Evolutionary conservation across 2,329 filamentous ascomycete species (phyloP), one percentile per base, ranked within the genome.

Genomic region (Fusarium siculi): DNA sequence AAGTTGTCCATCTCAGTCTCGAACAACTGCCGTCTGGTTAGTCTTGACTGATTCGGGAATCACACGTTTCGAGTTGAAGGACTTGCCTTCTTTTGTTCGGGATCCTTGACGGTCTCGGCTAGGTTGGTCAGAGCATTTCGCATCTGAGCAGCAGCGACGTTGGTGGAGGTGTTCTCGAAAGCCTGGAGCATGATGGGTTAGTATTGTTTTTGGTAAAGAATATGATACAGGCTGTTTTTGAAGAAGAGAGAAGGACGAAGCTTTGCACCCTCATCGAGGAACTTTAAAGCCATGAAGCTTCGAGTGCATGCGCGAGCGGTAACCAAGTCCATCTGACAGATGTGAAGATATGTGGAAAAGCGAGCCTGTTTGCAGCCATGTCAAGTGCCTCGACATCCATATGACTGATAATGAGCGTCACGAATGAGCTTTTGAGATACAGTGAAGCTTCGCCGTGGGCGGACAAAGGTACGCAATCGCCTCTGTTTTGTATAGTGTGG

Each of bases 1-100:
- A 99, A 99, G 91, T 99, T 99, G 90, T 99, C 96, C 95, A 98
- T 98, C 87, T 99, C 96, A 9, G 95, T 97, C 87, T 98, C 96
- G 84, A 98, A 98, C 76, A 97, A 91, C 93, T 94, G 76, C 77
- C 15, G 16, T 4, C 34, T 61, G 37, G 64, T 76, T 61, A 68
- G 67, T 36, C 57, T 34, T 53, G 21, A 30, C 39, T 28, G 56
- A 25, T n/a, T 15, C 21, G 64, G 28, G n/a, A 25, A 46, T n/a
- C 32, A 10, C 23, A 39, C 53, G n/a, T 54, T 34, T 23, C n/a
- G 21, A 34, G 32, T 47, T 23, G 18, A n/a, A 28, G 21, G 30
- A 77, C 85, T 79, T 86, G 95, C 95, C 93, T 97, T 96, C 85
- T 93, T 94, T 82, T 93, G 85, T 72, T 91, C 87, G 63, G 93